Conservation (phyloP, 1,139 yeast species). For the Taiozyma sp. region DNA sequence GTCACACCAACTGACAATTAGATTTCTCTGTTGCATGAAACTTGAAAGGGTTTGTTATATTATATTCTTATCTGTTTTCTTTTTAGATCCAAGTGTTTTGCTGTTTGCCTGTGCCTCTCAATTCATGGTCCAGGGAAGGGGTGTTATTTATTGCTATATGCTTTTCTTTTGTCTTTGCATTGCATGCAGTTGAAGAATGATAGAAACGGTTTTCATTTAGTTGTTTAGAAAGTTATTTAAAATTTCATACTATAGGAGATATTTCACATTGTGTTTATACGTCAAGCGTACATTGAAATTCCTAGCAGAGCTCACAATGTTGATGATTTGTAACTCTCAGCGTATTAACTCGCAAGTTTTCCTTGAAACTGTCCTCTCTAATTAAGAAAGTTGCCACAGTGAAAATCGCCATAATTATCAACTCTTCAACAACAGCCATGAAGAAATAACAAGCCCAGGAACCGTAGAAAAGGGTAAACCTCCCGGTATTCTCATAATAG, state of each 20-base stretch:
- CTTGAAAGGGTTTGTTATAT: background rate
- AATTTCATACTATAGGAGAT: background rate
- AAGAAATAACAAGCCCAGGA: background rate
- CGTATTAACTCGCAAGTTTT: no score
- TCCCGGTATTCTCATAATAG: background rate
- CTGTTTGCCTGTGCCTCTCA: background rate
- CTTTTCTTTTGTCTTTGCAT: background rate
- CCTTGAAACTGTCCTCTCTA: background rate
- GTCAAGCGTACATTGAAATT: background rate
- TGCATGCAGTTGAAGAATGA: background rate
- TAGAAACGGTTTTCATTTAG: background rate
- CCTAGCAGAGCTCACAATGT: background rate
- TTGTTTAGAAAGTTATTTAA: background rate
- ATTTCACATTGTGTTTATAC: background rate
- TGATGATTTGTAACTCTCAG: background rate
- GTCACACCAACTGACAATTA: constrained; percentile 24
- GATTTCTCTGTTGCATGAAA: background rate
- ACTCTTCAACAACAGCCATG: background rate
- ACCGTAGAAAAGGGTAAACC: background rate
- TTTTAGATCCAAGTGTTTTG: constrained; percentile 3
- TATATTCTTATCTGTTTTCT: background rate
- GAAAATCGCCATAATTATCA: background rate
- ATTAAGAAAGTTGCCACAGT: background rate
- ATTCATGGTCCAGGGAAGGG: background rate
- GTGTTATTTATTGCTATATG: background rate